A percentile compares a stretch with the other conserved stretches of the same genome.
Evolutionary conservation across 2,329 filamentous ascomycete species (phyloP).

Genomic region (Claviceps sp.): DNA sequence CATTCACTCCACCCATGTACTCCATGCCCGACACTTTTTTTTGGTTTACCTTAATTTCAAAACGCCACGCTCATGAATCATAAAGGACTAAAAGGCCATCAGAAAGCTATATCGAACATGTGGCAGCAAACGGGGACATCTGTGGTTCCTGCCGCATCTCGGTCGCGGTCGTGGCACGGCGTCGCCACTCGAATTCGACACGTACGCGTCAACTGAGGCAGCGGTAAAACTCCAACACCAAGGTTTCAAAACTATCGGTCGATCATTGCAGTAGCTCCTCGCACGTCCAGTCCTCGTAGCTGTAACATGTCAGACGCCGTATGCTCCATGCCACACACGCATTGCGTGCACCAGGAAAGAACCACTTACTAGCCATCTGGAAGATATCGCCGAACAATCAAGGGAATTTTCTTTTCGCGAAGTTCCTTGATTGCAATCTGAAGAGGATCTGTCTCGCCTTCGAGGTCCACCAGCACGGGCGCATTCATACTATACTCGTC

Average conservation of each 20-base stretch:
- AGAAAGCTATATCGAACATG: not conserved
- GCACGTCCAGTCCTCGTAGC: slow-evolving; percentile 98
- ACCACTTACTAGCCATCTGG: slow-evolving; percentile 81
- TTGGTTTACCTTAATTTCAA: slow-evolving; percentile 12
- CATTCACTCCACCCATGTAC: slow-evolving; percentile 4
- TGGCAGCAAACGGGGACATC: not conserved
- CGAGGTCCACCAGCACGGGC: slow-evolving; percentile 87
- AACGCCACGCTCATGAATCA: slow-evolving; percentile 25
- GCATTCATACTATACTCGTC: slow-evolving; percentile 68
- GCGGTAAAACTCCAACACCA: slow-evolving; percentile 8
- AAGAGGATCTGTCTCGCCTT: slow-evolving; percentile 93
- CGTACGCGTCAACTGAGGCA: not conserved
- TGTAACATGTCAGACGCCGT: slow-evolving; percentile 22
- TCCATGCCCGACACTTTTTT: slow-evolving; percentile 14
- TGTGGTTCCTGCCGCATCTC: not conserved
- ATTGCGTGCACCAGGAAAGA: not conserved
- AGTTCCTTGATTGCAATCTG: slow-evolving; percentile 97
- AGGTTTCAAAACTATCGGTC: not conserved
- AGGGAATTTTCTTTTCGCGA: slow-evolving; percentile 93
- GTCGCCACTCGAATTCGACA: not conserved
- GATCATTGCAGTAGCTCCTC: slow-evolving; percentile 68
- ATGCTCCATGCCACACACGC: not conserved
- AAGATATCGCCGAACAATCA: slow-evolving; percentile 89
- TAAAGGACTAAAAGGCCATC: slow-evolving; percentile 14
- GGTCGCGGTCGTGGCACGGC: not conserved